These are phyloP conservation scores for Tieghemostelium lacteum DNA, from an alignment of 78 protist species.

Conservation along the genomic window DNA sequence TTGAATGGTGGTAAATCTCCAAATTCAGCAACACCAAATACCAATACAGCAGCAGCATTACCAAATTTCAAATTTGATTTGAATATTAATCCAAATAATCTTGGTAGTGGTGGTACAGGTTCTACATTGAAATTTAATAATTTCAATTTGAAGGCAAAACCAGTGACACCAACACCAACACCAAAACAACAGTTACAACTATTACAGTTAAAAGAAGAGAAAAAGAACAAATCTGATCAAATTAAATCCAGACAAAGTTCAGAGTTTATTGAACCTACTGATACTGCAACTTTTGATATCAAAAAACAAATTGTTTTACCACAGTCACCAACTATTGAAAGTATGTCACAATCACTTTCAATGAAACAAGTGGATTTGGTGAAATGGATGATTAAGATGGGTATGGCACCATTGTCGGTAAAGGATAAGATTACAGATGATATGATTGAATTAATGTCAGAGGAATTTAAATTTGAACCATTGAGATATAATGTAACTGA, in stretches of 20 bases:
- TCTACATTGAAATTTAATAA: not conserved
- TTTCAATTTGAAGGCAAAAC: not conserved
- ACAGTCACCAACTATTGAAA: slow-evolving; percentile 2
- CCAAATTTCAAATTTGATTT: not conserved
- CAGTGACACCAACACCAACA: not conserved
- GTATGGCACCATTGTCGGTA: slow-evolving; percentile 4
- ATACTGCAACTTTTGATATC: too few relatives aligned
- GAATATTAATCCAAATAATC: not conserved
- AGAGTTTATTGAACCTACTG: not conserved
- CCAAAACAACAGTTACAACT: not conserved
- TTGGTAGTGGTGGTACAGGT: not conserved
- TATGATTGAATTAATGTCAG: slow-evolving; percentile 1
- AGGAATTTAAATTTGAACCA: slow-evolving; percentile 22
- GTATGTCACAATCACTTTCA: slow-evolving; percentile 13
- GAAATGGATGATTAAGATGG: slow-evolving; percentile 42
- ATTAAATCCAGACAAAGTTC: not conserved
- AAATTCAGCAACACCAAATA: too few relatives aligned
- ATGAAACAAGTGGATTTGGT: slow-evolving; percentile 8
- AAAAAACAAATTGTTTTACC: slow-evolving; percentile 11
- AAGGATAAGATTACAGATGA: slow-evolving; percentile 19
- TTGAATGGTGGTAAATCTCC: too few relatives aligned
- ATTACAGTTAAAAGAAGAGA: not conserved
- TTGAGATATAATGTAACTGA: not conserved
- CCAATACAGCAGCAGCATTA: not conserved
- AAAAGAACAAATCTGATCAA: not conserved